Percentiles rank a stretch among this genome's conserved stretches.
phyloP scores from a whole-genome alignment of 2,329 filamentous ascomycete genomes.

The Monosporascus sp. region DNA sequence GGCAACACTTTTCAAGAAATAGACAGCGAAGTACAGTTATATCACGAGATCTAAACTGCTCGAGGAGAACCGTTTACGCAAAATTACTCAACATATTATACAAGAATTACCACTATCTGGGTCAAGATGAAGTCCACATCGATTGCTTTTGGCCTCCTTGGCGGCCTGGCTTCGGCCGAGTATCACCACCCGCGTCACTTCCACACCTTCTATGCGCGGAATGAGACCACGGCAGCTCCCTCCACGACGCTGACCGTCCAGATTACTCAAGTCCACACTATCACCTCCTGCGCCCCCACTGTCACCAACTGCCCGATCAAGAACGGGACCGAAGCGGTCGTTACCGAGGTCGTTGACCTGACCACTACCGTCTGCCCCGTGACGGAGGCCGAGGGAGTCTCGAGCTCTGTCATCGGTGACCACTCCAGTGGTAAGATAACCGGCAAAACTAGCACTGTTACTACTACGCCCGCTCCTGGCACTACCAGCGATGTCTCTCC shows the following conservation, averaged over 20 bases:
- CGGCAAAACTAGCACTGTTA: constrained; percentile 22
- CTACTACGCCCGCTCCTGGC: constrained; percentile 10
- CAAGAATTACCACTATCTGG: neutral
- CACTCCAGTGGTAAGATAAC: constrained; percentile 27
- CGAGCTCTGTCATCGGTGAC: constrained; percentile 24
- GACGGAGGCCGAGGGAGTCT: constrained; percentile 23
- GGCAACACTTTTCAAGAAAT: constrained; percentile 24
- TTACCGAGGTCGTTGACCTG: constrained; percentile 31
- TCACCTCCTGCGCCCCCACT: constrained; percentile 28
- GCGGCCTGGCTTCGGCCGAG: constrained; percentile 25
- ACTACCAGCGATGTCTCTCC: constrained; percentile 7
- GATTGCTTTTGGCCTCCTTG: constrained; percentile 27
- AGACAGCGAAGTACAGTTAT: constrained; percentile 22
- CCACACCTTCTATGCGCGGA: constrained; percentile 22
- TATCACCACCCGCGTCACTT: constrained; percentile 27
- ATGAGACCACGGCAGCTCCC: constrained; percentile 18
- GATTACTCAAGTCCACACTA: constrained; percentile 25
- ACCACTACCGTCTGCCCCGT: constrained; percentile 34
- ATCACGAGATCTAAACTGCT: constrained; percentile 18
- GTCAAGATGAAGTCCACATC: constrained; percentile 30
- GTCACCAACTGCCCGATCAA: constrained; percentile 29
- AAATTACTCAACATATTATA: constrained; percentile 1
- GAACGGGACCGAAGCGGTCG: constrained; percentile 23
- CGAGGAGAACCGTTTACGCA: constrained; percentile 1
- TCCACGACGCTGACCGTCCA: constrained; percentile 27